phyloP scores from a whole-genome alignment of 345 rosid genomes.

The Melastoma malabathricum region DNA sequence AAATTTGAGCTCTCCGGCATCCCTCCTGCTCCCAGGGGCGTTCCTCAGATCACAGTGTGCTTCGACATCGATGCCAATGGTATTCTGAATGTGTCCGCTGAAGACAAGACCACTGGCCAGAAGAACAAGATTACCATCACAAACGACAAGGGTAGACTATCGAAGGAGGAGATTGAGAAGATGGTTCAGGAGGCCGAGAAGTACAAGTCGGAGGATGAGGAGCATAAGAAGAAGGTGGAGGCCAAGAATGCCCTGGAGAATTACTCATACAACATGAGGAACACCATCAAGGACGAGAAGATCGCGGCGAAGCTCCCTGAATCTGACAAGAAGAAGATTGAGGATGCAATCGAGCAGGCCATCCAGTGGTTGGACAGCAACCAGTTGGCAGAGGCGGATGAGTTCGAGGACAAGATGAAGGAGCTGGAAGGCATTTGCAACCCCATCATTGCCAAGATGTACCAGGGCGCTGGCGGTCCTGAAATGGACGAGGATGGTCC shows the following conservation, averaged over 20 bases:
- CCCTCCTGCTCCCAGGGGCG: constrained; percentile 74
- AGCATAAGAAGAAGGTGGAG: constrained; percentile 71
- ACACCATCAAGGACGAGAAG: constrained; percentile 61
- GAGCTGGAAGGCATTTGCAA: constrained; percentile 75
- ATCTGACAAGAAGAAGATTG: constrained; percentile 60
- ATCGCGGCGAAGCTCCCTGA: constrained; percentile 44
- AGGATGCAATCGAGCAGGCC: constrained; percentile 42
- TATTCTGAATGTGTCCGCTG: constrained; percentile 71
- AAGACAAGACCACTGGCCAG: constrained; percentile 68
- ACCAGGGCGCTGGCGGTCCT: constrained; percentile 55
- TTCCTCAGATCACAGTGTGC: constrained; percentile 47
- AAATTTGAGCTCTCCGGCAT: constrained; percentile 70
- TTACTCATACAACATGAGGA: constrained; percentile 68
- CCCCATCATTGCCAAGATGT: constrained; percentile 77
- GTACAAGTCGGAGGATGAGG: constrained; percentile 65
- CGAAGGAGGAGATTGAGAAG: constrained; percentile 33
- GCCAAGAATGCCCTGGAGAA: constrained; percentile 63
- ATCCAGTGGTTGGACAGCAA: constrained; percentile 61
- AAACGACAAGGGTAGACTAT: constrained; percentile 61
- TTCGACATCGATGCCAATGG: constrained; percentile 72
- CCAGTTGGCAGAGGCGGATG: constrained; percentile 67
- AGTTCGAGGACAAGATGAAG: constrained; percentile 75
- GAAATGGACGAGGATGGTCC: constrained; percentile 24
- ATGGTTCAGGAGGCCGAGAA: constrained; percentile 79
- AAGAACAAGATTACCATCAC: constrained; percentile 75